Evolutionary conservation across 2,329 filamentous ascomycete genomes (phyloP).

Genomic region (Talaromyces amestolkiae): DNA sequence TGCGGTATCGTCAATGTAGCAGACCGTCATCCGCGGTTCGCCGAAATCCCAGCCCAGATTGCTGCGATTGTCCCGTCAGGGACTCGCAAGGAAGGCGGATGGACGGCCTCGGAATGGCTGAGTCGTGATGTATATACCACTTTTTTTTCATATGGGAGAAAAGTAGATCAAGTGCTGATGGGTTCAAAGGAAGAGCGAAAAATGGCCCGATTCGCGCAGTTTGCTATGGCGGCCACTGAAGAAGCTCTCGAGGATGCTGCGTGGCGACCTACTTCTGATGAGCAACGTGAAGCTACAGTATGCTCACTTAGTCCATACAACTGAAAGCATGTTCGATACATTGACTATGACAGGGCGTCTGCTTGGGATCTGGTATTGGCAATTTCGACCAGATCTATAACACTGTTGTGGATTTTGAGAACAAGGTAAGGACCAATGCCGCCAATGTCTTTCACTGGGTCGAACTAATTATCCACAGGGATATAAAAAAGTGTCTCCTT

Average conservation of each 20-base stretch:
- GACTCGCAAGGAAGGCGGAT: slow-evolving; percentile 42
- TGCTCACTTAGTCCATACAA: slow-evolving; percentile 18
- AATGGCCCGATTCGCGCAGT: slow-evolving; percentile 90
- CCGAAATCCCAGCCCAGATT: slow-evolving; percentile 75
- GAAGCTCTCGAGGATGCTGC: slow-evolving; percentile 82
- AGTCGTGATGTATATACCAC: slow-evolving; percentile 37
- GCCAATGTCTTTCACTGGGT: neutral
- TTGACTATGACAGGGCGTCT: slow-evolving; percentile 64
- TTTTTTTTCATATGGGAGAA: neutral
- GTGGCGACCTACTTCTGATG: slow-evolving; percentile 63
- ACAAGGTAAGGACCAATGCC: slow-evolving; percentile 57
- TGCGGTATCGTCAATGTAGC: slow-evolving; percentile 77
- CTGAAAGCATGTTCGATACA: neutral
- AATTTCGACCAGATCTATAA: slow-evolving; percentile 88
- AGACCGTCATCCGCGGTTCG: slow-evolving; percentile 62
- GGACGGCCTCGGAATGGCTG: slow-evolving; percentile 47
- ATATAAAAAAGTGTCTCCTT: slow-evolving; percentile 86
- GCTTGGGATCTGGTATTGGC: slow-evolving; percentile 91
- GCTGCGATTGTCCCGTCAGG: slow-evolving; percentile 75
- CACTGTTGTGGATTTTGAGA: slow-evolving; percentile 72
- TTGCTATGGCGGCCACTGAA: slow-evolving; percentile 78
- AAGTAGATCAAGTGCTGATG: neutral
- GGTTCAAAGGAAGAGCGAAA: slow-evolving; percentile 61
- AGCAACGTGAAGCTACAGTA: slow-evolving; percentile 70
- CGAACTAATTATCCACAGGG: slow-evolving; percentile 55